Conservation (phyloP, 371 early-diverging fungal species). For the Synchytrium microbalum region DNA sequence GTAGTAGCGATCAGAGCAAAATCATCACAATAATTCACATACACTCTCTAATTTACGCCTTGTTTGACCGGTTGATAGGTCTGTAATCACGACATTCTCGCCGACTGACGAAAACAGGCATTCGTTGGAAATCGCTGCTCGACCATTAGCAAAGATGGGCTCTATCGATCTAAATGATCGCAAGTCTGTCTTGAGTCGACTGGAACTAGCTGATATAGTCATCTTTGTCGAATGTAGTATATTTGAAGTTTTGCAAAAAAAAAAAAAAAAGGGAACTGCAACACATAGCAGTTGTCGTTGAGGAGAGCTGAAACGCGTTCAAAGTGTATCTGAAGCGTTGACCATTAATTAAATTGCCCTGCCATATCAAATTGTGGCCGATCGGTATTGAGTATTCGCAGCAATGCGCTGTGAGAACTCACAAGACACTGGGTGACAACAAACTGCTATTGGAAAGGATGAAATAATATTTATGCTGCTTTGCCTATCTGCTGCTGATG, state of each 20-base stretch:
- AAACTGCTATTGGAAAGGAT: too few relatives aligned
- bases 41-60: conserved; percentile 61
- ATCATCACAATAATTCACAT: too few relatives aligned
- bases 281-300: background rate
- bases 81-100: conserved; percentile 74
- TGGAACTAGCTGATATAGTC: background rate
- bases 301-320: too few relatives aligned
- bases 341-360: too few relatives aligned
- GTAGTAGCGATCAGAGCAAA: too few relatives aligned
- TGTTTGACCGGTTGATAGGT: conserved; percentile 61
- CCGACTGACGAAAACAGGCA: conserved; percentile 69
- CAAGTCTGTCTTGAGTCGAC: background rate
- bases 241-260: background rate
- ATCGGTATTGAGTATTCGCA: too few relatives aligned
- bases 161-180: conserved; percentile 44
- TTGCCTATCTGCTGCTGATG: too few relatives aligned
- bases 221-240: background rate
- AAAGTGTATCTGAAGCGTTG: too few relatives aligned
- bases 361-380: too few relatives aligned
- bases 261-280: background rate
- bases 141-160: conserved; percentile 90
- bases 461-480: too few relatives aligned
- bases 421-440: too few relatives aligned
- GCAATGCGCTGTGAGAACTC: too few relatives aligned
- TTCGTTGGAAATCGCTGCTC: conserved; percentile 64